These are phyloP conservation scores for Hygrophila difformis DNA, from an alignment of 257 asterid species.

Conservation along the genomic window DNA sequence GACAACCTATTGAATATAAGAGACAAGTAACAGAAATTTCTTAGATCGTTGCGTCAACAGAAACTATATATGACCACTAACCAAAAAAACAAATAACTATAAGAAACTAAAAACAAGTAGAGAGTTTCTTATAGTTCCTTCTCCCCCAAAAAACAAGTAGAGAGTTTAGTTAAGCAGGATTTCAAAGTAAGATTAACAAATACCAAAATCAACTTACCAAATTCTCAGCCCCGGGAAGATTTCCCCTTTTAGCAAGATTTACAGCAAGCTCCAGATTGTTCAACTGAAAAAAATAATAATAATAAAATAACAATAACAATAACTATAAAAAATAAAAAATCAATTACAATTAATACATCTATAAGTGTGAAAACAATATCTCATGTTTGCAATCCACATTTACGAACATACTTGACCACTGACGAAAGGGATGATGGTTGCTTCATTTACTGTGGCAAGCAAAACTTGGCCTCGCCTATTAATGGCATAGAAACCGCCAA, in stretches of 20 bases:
- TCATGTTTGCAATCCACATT: too few relatives aligned
- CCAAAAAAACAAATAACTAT: neutral
- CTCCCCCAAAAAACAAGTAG: too few relatives aligned
- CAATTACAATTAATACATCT: too few relatives aligned
- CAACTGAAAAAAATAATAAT: conserved; percentile 39
- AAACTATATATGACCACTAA: neutral
- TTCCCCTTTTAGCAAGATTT: conserved; percentile 97
- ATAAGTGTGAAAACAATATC: too few relatives aligned
- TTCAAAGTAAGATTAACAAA: conserved; percentile 3
- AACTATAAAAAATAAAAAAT: conserved; percentile 8
- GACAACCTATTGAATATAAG: conserved; percentile 62
- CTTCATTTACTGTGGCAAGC: conserved; percentile 92
- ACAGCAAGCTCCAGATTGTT: conserved; percentile 99
- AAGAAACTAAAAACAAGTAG: neutral
- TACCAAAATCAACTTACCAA: conserved; percentile 45
- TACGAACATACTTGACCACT: conserved; percentile 93
- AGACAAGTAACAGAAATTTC: too few relatives aligned
- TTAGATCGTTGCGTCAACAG: too few relatives aligned
- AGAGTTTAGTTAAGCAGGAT: too few relatives aligned
- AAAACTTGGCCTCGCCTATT: conserved; percentile 96
- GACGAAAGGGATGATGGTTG: conserved; percentile 86
- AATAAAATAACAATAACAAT: neutral
- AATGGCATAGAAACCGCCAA: conserved; percentile 95
- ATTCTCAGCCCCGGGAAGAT: conserved; percentile 99
- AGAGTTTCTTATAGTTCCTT: too few relatives aligned